Percentiles rank a stretch among this genome's conserved stretches.
Conservation (phyloP, 2,329 filamentous ascomycete genomes). For the Metarhizium anisopliae region DNA sequence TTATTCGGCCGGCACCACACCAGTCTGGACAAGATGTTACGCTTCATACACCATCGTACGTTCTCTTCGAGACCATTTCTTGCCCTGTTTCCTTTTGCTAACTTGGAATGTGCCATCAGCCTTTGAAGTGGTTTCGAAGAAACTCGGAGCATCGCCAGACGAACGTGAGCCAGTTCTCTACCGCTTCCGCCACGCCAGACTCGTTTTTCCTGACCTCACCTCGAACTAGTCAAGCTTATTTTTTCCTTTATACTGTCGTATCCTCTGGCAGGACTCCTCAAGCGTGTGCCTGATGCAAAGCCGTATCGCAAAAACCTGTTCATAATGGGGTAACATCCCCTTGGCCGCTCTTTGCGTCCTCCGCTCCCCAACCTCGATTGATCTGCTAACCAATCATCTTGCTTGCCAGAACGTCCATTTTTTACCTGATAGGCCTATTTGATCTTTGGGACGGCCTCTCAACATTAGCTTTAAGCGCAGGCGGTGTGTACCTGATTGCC, state of each 20-base stretch:
- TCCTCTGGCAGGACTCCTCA: conserved; percentile 78
- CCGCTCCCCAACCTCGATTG: background rate
- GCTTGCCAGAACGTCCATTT: conserved; percentile 58
- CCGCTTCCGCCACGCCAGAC: background rate
- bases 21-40: background rate
- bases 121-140: conserved; percentile 24
- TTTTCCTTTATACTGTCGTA: conserved; percentile 87
- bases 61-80: background rate
- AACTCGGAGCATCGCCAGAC: conserved; percentile 26
- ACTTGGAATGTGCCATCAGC: conserved; percentile 12
- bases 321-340: conserved; percentile 54
- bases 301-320: conserved; percentile 85
- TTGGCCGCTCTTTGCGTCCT: background rate
- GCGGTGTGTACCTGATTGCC: conserved; percentile 74
- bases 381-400: background rate
- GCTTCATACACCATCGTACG: conserved; percentile 14
- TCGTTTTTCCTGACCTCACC: background rate
- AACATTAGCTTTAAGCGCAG: conserved; percentile 71
- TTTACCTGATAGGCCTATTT: conserved; percentile 90
- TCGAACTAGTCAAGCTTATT: conserved; percentile 73
- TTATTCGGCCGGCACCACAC: background rate
- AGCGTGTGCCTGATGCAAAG: conserved; percentile 77
- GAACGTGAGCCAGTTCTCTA: conserved; percentile 21
- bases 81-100: background rate
- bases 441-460: conserved; percentile 79